Base-by-base conservation (phyloP, 495 filamentous ascomycete species). In the Aspergillus sclerotiicarbonarius region DNA sequence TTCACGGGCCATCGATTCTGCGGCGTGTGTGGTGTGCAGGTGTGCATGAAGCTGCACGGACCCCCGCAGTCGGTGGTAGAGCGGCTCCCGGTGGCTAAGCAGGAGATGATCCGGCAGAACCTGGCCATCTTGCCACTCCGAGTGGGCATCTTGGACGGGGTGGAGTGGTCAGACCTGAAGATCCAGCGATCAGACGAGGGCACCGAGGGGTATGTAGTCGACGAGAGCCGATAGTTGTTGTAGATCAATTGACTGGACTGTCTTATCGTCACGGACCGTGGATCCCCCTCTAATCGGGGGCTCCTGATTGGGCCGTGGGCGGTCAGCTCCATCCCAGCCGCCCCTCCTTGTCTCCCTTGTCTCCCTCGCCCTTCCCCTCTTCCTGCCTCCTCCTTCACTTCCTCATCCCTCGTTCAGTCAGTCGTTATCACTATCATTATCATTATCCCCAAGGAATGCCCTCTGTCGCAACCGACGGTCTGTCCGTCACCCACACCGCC, bases 401-500 rank as follows among this genome's bases (percentile, higher is more conserved):
- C 57, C 35, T 53, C 47, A 5, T 55, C 33, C 25, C 21, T 56
- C 21, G 19, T 33, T 44, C 25, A 31, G 18, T 41, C 30, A 20
- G 37, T 15, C 8, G n/a, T 35, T 32, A 19, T 19, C 12, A 25
- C 20, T 50, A 5, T 8, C 19, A 21, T 46, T 50, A 7, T 13
- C 12, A 8, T 47, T 18, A 18, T 53, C 31, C 32, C 37, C 19
- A 39, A 46, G 47, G 46, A 60, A 77, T 75, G 72, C 64, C 67
- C 49, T 45, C 48, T 18, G 46, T 73, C 16, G 64, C 71, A 19
- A 62, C 58, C 13, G 72, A 74, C 61, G 76, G 76, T 46, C 58
- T 71, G 9, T 73, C 76, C 54, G 64, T 76, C 55, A 88, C 81
- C 8, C 83, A 82, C 66, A 71, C 76, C 51, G 84, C 81, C 19